Evolutionary conservation across 495 filamentous ascomycete species (phyloP), one percentile per base, ranked within the genome.

Genomic region (Gamarada debralockiae): DNA sequence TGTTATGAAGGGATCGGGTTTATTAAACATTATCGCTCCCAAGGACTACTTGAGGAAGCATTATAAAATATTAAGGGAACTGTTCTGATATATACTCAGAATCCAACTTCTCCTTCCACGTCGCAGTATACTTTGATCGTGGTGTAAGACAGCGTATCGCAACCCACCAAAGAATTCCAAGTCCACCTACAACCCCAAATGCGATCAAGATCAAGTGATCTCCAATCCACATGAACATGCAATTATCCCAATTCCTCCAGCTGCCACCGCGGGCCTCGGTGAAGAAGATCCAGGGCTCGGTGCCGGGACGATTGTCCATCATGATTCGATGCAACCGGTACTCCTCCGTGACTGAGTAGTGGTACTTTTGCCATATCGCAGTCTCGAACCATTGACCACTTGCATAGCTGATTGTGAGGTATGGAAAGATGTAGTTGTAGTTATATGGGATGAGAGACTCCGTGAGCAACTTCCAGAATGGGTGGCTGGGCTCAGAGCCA

Each of bases 361-460:
- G 63, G 57, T 88, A 89, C 61, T 87, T 73, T 65, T 89, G 81
- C 90, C 89, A 93, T 49, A 93, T 80, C 23, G 90, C 81, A 31
- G 84, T 89, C 50, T 89, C 71, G 68, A 91, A 93, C 56, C 92
- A 74, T 25, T 90, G 89, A 12, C 89, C 89, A 14, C 87, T 92
- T 21, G 82, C 81, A 55, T 86, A 91, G 82, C 90, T 92, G 57
- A 95, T 85, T 23, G 87, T 92, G 55, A 92, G 82, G 66, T 92
- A 95, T 1, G 89, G 87, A 22, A 92, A 74, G 25, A 83, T 63
- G 83, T 86, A 93, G 60, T 81, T 81, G 61, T 80, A 81, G 63
- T 90, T 76, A 66, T 89, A 93, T 7, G 71, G 66, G 46, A 86
- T 78, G 31, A 95, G 71, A n/a, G 76, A 73, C 57, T 87, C 80